Conservation (phyloP, 225 moss, liverwort and hornwort species). For the Pleurozium schreberi region DNA sequence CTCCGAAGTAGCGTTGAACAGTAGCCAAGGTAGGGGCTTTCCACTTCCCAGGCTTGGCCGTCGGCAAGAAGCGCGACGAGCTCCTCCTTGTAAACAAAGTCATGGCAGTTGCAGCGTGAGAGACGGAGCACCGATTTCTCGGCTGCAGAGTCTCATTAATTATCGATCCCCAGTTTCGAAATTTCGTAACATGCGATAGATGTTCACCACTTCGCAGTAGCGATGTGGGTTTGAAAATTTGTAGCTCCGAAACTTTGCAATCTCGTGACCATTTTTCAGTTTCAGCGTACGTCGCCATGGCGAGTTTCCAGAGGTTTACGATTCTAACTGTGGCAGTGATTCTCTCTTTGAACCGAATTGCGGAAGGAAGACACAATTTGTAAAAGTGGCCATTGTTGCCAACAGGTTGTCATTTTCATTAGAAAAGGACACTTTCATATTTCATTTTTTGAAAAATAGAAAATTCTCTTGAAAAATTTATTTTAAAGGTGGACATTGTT, state of each 20-base stretch:
- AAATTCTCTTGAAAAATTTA: too few species aligned
- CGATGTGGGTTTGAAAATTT: background rate
- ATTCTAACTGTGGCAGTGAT: background rate
- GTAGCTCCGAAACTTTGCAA: background rate
- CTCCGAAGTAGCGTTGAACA: background rate
- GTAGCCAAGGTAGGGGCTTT: background rate
- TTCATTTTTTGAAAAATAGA: too few species aligned
- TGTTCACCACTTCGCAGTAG: background rate
- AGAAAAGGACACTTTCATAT: too few species aligned
- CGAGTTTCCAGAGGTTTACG: background rate
- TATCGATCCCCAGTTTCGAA: background rate
- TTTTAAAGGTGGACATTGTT: too few species aligned
- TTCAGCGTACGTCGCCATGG: background rate
- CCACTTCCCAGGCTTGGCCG: background rate
- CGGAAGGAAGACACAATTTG: background rate
- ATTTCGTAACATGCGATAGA: background rate
- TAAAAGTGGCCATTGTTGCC: too few species aligned
- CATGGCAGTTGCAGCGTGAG: background rate
- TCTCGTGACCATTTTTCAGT: background rate
- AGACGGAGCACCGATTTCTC: background rate
- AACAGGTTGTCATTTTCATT: too few species aligned
- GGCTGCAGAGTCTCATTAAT: background rate
- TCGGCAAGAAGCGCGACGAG: background rate
- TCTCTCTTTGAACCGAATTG: background rate
- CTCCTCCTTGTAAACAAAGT: background rate